Base-by-base conservation (phyloP, 306 rosid species). In the Canavalia ensiformis region DNA sequence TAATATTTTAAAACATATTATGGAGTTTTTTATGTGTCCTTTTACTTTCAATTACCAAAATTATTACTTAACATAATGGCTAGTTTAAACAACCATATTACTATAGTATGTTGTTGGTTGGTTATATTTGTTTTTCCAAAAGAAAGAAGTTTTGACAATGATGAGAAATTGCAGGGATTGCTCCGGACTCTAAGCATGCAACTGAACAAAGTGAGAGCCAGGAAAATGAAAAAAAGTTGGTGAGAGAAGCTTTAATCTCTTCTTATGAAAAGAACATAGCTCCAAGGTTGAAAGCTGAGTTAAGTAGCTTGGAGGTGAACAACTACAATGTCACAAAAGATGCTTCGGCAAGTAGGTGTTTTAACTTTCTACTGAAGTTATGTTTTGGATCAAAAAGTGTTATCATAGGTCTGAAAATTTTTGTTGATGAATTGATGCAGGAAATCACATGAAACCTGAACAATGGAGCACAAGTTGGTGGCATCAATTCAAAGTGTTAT, bases 401-500 rank as follows among this genome's bases (percentile, higher is more conserved):
- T 60, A 18, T 18, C 25, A 46, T 7, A 46, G 66, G 54, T 37
- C 1, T 64, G 45, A 65, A 64, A 35, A 34, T 11, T 2, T 50
- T 71, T 52, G 12, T 13, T 42, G 18, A 50, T 29, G 7, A 29
- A 30, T 46, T 70, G 69, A 30, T 80, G 86, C 84, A 89, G 95
- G 81, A 75, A 65, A 72, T 79, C 77, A 76, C 51, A 35, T 65
- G 5, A 59, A 77, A 65, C 30, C 77, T 25, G 92, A 89, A 54
- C 82, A 87, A 56, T 94, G 98, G 98, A 79, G 92, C 80, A 93
- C 90, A 31, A 88, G 92, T 82, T 94, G 98, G 98, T 91, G 95
- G 98, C 87, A 94, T 81, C 97, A 94, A 74, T 90, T 94, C 85
- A 90, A 74, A 74, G 98, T 94, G 60, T 81, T 94, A 33, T 70